Base-by-base conservation (phyloP, 352 stramenopile genomes). In the Phytophthora hybrid region DNA sequence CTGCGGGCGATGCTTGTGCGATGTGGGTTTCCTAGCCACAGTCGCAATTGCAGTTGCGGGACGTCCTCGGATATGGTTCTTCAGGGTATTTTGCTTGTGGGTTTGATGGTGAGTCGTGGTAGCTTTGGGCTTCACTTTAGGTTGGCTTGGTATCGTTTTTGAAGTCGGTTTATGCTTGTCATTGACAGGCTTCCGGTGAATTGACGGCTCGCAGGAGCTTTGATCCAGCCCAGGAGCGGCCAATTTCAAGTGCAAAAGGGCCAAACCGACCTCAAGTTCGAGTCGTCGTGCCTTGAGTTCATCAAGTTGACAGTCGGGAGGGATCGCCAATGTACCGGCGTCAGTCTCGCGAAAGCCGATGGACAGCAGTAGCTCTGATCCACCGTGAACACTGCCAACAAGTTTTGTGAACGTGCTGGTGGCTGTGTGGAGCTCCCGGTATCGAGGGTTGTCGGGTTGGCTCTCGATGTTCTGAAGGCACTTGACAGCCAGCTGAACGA, bases 291-390 rank as follows among this genome's bases (percentile, higher is more conserved):
- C 84, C 2, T 62, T 47, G 2, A 93, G 29, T 10, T 77, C 62
- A 5, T 61, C 60, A 4, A 77, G 9, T 6, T 53, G 59, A 4
- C 65, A 41, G 1, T 88, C 81, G 0, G 59, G 32, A 4, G 80
- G 74, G 16, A 93, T 59, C 9, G 78, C n/a, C 0, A 93, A 39
- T 14, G 77, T 72, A 2, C 76, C 77, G 0, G 57, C 57, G 26
- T 91, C 74, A 0, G 78, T 90, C 44, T 91, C 82, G 13, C 81
- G 80, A 56, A 94, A 94, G 0, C 85, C 87, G 2, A 92, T 26
- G 0, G 76, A 79, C 0, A 87, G 19, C 54, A 92, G 63, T 8
- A 92, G 59, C 26, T 81, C 71, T 26, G 79, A 37, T 14, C 83
- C 87, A 14, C 84, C 82, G 37, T 66, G 54, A 0, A 80, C 68